A percentile compares a stretch with the other conserved stretches of the same genome.
Evolutionary conservation across 768 basidiomycete genomes (phyloP).

Genomic region (Boletus rubropictus): DNA sequence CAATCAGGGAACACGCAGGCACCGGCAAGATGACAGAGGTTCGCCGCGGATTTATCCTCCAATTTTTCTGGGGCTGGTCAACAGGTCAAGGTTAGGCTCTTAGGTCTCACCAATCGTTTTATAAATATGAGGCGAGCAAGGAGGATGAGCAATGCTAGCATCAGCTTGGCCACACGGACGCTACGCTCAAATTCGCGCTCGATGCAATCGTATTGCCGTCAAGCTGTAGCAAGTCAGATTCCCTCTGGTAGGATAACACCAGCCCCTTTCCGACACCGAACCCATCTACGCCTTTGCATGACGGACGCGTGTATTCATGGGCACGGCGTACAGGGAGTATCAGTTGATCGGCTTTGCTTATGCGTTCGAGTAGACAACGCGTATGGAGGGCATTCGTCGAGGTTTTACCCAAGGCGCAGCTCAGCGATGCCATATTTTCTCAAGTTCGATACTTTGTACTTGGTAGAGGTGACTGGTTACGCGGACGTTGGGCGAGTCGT

Average conservation of each 20-base stretch:
- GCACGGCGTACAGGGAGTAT: slow-evolving; percentile 42
- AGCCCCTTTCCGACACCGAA: slow-evolving; percentile 29
- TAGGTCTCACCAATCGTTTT: too few relatives aligned
- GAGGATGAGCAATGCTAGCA: slow-evolving; percentile 35
- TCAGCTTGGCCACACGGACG: slow-evolving; percentile 44
- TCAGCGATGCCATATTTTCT: slow-evolving; percentile 27
- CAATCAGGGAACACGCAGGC: not conserved
- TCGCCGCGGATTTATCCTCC: not conserved
- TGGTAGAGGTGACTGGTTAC: not conserved
- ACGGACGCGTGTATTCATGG: slow-evolving; percentile 36
- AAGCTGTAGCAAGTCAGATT: slow-evolving; percentile 8
- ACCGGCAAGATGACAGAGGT: not conserved
- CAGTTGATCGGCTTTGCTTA: slow-evolving; percentile 39
- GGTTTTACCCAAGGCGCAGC: slow-evolving; percentile 54
- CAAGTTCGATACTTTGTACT: not conserved
- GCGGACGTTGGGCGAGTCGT: not conserved
- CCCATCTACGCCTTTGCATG: slow-evolving; percentile 33
- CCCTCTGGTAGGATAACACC: not conserved
- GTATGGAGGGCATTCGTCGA: slow-evolving; percentile 42
- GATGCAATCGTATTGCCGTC: slow-evolving; percentile 49
- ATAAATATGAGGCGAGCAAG: slow-evolving; percentile 18
- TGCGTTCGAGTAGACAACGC: slow-evolving; percentile 53
- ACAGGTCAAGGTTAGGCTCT: too few relatives aligned
- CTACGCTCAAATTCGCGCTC: slow-evolving; percentile 40
- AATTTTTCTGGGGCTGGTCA: not conserved